Conservation (phyloP, 257 asterid genomes). For the Coffea eugenioides region DNA sequence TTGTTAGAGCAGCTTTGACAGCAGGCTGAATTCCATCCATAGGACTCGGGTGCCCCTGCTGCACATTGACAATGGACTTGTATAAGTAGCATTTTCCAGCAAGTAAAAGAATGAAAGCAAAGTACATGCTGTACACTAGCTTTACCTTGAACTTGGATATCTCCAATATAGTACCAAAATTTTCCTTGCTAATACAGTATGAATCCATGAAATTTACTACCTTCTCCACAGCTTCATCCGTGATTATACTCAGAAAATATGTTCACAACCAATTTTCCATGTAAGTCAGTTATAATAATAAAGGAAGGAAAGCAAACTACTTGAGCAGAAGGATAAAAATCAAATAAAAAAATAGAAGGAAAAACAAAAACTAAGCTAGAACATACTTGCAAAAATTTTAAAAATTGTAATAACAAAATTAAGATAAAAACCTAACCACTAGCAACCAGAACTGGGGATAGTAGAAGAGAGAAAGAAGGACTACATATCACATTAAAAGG, state of each 20-base stretch:
- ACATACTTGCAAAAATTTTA: too few relatives aligned
- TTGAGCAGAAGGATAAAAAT: too few relatives aligned
- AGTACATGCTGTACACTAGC: slow-evolving; percentile 1
- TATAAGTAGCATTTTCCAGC: background rate
- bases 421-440: too few relatives aligned
- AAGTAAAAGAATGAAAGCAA: background rate
- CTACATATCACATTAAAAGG: too few relatives aligned
- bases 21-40: slow-evolving; percentile 84
- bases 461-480: too few relatives aligned
- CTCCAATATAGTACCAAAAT: slow-evolving; percentile 78
- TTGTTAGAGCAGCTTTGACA: slow-evolving; percentile 86
- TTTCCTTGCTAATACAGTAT: slow-evolving; percentile 85
- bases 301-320: slow-evolving; percentile 1
- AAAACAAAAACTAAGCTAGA: too few relatives aligned
- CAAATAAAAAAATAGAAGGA: too few relatives aligned
- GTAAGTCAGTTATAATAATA: slow-evolving; percentile 11
- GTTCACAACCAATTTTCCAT: slow-evolving; percentile 8
- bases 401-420: too few relatives aligned
- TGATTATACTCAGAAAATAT: slow-evolving; percentile 20
- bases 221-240: slow-evolving; percentile 89
- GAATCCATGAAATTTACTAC: slow-evolving; percentile 89
- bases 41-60: slow-evolving; percentile 79
- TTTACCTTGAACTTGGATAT: slow-evolving; percentile 81
- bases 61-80: slow-evolving; percentile 2
- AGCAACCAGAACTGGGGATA: too few relatives aligned